Percentiles rank a stretch among this genome's conserved stretches.
These are phyloP conservation scores for Discostella stelligeroides DNA, from an alignment of 108 stramenopile species.

Conservation along the genomic window DNA sequence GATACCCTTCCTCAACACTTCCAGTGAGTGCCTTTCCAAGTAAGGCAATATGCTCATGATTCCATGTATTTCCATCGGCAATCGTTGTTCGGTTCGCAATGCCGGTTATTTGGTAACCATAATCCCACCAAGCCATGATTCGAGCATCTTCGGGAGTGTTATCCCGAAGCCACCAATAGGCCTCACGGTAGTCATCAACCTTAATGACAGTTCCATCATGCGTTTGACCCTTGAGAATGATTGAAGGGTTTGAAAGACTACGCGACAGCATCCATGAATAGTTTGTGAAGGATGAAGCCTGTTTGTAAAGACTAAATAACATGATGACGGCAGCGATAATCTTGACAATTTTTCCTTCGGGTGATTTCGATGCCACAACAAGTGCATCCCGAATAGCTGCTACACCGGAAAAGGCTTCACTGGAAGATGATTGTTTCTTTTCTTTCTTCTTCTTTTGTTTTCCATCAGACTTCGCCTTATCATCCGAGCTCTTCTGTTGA, in stretches of 20 bases:
- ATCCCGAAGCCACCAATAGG: conserved; percentile 96
- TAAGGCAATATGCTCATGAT: conserved; percentile 99
- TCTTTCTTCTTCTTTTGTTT: conserved; percentile 59
- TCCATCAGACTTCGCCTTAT: conserved; percentile 15
- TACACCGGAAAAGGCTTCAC: conserved; percentile 48
- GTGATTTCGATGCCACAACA: conserved; percentile 58
- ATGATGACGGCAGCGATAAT: conserved; percentile 54
- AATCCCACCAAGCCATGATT: conserved; percentile 98
- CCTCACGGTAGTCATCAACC: conserved; percentile 98
- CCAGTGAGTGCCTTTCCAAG: conserved; percentile 91
- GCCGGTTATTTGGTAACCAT: conserved; percentile 94
- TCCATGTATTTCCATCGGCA: conserved; percentile 99
- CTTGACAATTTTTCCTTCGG: conserved; percentile 76
- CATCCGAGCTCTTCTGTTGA: conserved; percentile 10
- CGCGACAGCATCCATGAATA: conserved; percentile 74
- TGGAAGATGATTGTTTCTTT: conserved; percentile 36
- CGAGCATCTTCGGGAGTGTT: conserved; percentile 96
- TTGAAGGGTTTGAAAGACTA: conserved; percentile 87
- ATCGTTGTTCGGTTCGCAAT: conserved; percentile 98
- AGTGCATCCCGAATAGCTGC: conserved; percentile 56
- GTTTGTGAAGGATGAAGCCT: conserved; percentile 57
- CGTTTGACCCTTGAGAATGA: conserved; percentile 87
- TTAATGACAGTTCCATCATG: conserved; percentile 63
- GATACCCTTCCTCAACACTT: conserved; percentile 90
- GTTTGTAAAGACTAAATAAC: conserved; percentile 56